Conservation (phyloP, 2,329 filamentous ascomycete species). For the Aspergillus sp. region DNA sequence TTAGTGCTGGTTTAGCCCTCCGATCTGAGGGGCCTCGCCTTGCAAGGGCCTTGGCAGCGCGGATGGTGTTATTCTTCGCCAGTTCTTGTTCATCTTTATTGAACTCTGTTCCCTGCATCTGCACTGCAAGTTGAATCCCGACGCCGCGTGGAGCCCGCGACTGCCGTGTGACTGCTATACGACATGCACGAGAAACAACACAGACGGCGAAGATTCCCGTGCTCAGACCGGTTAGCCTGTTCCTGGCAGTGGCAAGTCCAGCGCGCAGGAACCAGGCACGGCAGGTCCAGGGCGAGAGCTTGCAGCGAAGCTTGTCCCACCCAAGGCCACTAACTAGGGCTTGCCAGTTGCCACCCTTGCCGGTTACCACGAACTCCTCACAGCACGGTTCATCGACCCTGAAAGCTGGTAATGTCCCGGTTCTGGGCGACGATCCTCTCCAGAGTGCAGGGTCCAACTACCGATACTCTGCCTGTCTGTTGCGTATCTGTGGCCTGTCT, state of each 20-base stretch:
- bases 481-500: neutral
- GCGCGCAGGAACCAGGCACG: neutral
- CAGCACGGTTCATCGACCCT: neutral
- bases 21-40: neutral
- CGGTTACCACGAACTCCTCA: neutral
- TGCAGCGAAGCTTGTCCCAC: neutral
- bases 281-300: neutral
- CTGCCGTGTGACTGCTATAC: neutral
- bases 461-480: too few species aligned
- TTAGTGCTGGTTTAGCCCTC: neutral
- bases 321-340: neutral
- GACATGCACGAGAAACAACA: neutral
- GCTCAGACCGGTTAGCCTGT: neutral
- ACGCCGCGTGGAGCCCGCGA: neutral
- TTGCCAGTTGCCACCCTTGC: neutral
- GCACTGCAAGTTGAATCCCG: neutral
- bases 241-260: neutral
- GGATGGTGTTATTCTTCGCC: constrained; percentile 7
- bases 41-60: neutral
- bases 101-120: constrained; percentile 3
- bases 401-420: neutral
- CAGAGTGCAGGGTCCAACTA: too few species aligned
- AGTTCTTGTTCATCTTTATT: constrained; percentile 10
- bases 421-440: neutral
- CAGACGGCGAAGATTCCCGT: neutral